Evolutionary conservation across 225 moss, liverwort and hornwort genomes (phyloP).

Genomic region (Thuidium tamariscinum): DNA sequence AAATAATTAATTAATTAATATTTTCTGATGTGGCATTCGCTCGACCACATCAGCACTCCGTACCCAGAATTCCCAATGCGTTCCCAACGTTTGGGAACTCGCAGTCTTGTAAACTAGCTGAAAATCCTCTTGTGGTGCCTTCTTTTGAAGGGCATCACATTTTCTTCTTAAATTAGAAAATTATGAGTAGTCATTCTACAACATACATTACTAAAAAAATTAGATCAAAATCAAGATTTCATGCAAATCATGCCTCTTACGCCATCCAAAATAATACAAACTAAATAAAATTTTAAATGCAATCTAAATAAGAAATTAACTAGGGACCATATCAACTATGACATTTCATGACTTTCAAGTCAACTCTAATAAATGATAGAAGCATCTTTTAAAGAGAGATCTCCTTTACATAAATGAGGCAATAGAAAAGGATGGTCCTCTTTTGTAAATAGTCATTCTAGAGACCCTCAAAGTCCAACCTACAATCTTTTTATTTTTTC

Average conservation of each 20-base stretch:
- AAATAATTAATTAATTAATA: no score
- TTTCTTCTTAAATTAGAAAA: neutral
- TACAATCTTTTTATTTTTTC: neutral
- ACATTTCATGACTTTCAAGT: neutral
- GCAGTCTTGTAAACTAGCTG: no score
- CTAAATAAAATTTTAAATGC: no score
- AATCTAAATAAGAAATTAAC: no score
- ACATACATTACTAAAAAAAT: neutral
- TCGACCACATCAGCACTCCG: no score
- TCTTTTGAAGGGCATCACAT: neutral
- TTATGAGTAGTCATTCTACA: neutral
- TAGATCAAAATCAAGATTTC: no score
- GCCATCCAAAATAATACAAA: no score
- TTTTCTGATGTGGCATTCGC: no score
- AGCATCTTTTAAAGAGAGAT: neutral
- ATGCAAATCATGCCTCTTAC: neutral
- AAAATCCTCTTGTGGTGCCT: neutral
- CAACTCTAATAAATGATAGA: neutral
- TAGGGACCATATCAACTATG: fast-evolving
- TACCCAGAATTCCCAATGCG: no score
- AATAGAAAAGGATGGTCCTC: neutral
- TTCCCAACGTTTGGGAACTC: no score
- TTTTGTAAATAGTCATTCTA: neutral
- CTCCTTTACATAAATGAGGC: neutral
- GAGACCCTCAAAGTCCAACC: neutral